Percentiles rank a stretch among this genome's conserved stretches.
These are phyloP conservation scores for Truncatella angustata DNA, from an alignment of 2,329 filamentous ascomycete species.

Conservation along the genomic window DNA sequence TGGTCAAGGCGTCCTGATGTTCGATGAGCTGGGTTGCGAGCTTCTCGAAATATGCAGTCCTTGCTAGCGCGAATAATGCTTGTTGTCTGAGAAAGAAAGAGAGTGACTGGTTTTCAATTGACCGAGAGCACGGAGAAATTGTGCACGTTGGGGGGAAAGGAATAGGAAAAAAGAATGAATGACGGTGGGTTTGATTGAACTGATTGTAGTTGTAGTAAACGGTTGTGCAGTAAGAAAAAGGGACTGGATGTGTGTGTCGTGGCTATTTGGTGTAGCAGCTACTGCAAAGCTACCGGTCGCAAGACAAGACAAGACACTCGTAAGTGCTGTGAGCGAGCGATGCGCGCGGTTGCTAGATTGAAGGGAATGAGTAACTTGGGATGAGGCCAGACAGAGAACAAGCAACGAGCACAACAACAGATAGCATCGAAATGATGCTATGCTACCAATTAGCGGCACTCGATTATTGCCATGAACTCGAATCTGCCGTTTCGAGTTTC, in stretches of 20 bases:
- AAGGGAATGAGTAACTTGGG: background rate
- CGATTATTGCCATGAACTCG: slow-evolving; percentile 8
- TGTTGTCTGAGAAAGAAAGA: slow-evolving; percentile 23
- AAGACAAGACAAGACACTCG: background rate
- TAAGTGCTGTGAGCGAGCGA: background rate
- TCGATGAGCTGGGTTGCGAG: slow-evolving; percentile 25
- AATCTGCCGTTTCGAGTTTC: slow-evolving; percentile 14
- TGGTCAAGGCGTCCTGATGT: slow-evolving; percentile 24
- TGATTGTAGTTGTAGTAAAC: background rate
- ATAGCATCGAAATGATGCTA: slow-evolving; percentile 4
- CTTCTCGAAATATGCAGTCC: slow-evolving; percentile 33
- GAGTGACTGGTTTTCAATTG: slow-evolving; percentile 26
- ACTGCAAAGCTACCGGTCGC: slow-evolving; percentile 3
- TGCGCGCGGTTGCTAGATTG: background rate
- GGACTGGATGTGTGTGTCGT: background rate
- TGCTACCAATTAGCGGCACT: slow-evolving; percentile 4
- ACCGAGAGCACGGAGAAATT: slow-evolving; percentile 9
- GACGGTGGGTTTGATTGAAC: background rate
- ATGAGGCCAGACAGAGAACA: slow-evolving; percentile 1
- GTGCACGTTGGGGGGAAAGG: background rate
- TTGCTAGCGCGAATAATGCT: slow-evolving; percentile 32
- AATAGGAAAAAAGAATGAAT: slow-evolving; percentile 5
- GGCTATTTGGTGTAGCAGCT: background rate
- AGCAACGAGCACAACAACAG: slow-evolving; percentile 3
- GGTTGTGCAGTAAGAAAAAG: background rate